These are phyloP conservation scores for Leccinum aurantiacum DNA, from an alignment of 768 basidiomycete species.

Conservation along the genomic window DNA sequence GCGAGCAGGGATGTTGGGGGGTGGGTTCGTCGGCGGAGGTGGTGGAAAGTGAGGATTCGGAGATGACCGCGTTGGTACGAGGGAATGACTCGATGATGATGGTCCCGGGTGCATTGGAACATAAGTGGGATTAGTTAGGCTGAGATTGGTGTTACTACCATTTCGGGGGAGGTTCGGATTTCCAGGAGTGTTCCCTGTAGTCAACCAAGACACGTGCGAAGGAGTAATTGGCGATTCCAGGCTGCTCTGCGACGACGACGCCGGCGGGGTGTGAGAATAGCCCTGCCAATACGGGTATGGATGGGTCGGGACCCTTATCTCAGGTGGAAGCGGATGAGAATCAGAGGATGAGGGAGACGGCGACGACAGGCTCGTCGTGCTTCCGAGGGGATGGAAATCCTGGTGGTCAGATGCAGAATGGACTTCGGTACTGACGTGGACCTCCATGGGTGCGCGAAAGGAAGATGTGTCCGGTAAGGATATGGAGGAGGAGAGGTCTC, in stretches of 20 bases:
- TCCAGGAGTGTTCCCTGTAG: constrained; percentile 12
- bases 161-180: constrained; percentile 6
- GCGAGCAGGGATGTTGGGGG: constrained; percentile 28
- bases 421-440: constrained; percentile 32
- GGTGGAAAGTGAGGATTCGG: constrained; percentile 36
- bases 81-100: constrained; percentile 15
- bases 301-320: constrained; percentile 34
- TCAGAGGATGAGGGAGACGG: constrained; percentile 24
- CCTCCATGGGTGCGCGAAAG: constrained; percentile 19
- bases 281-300: constrained; percentile 37
- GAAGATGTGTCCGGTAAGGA: constrained; percentile 8
- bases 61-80: constrained; percentile 23
- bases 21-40: constrained; percentile 32
- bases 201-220: constrained; percentile 42
- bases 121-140: not conserved
- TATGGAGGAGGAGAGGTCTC: constrained; percentile 5
- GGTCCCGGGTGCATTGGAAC: constrained; percentile 2
- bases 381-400: constrained; percentile 19
- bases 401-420: constrained; percentile 21
- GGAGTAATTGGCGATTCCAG: constrained; percentile 36
- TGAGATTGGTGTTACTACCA: constrained; percentile 7
- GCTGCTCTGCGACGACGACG: constrained; percentile 33
- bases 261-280: constrained; percentile 29
- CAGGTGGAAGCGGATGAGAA: constrained; percentile 28
- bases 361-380: constrained; percentile 17